Conservation (phyloP, 805 yeast genomes). For the Teunomyces panamensis region DNA sequence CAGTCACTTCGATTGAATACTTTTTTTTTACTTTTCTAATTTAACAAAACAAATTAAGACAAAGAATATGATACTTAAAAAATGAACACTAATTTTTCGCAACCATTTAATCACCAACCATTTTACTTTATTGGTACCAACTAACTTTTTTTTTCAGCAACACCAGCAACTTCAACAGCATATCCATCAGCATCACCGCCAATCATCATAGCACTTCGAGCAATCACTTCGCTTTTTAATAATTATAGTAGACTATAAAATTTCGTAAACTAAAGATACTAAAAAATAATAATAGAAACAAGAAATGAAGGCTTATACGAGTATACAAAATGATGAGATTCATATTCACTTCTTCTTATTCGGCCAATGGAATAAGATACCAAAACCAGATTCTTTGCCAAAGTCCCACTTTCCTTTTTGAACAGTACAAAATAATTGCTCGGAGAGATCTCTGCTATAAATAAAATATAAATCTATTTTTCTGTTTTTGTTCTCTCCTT, state of each 20-base stretch:
- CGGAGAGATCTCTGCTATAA: constrained; percentile 2
- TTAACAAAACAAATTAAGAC: background rate
- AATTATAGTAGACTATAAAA: background rate
- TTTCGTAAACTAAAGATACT: constrained; percentile 1
- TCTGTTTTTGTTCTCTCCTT: background rate
- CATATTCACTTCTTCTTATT: constrained; percentile 2
- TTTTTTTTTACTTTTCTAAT: background rate
- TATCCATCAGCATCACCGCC: background rate
- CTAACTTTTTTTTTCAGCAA: background rate
- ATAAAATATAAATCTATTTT: constrained; percentile 1
- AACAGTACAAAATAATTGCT: constrained; percentile 1
- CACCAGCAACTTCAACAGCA: background rate
- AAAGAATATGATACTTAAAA: background rate
- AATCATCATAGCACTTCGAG: background rate
- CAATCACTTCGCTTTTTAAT: constrained; percentile 1
- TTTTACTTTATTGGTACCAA: background rate
- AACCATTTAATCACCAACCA: background rate
- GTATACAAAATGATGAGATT: background rate
- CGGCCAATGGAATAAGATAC: background rate
- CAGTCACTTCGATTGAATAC: too few relatives aligned
- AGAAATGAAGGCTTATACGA: constrained; percentile 4
- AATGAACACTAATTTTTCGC: background rate
- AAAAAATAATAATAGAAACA: background rate
- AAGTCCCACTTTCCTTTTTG: constrained; percentile 1
- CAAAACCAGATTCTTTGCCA: background rate